Conservation (phyloP, 2,329 filamentous ascomycete species). For the Trichoderma sp. region DNA sequence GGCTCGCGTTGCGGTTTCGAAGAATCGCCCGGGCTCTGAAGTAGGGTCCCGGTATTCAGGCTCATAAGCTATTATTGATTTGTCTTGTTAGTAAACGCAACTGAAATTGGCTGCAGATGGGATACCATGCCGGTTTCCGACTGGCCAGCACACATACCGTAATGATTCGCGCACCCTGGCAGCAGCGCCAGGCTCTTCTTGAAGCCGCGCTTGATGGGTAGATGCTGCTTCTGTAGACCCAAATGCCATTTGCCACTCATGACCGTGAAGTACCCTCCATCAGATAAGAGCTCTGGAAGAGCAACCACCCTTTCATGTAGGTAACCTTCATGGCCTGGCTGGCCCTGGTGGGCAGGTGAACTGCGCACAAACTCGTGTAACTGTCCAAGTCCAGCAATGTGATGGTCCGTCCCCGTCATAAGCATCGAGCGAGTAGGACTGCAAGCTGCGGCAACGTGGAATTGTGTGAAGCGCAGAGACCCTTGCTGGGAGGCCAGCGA, state of each 20-base stretch:
- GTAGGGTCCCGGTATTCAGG: slow-evolving; percentile 15
- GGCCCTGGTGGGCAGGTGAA: slow-evolving; percentile 47
- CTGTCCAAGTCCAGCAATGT: slow-evolving; percentile 51
- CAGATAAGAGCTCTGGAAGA: slow-evolving; percentile 56
- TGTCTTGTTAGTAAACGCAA: background rate
- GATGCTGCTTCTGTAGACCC: slow-evolving; percentile 56
- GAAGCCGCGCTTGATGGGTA: slow-evolving; percentile 57
- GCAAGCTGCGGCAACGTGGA: slow-evolving; percentile 63
- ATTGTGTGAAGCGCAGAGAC: slow-evolving; percentile 58
- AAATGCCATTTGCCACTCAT: slow-evolving; percentile 66
- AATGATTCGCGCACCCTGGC: slow-evolving; percentile 58
- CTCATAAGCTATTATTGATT: slow-evolving; percentile 3
- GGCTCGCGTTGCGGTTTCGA: slow-evolving; percentile 13
- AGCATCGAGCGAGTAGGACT: slow-evolving; percentile 65
- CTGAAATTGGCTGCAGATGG: background rate
- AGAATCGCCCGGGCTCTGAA: slow-evolving; percentile 13
- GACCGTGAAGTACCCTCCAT: slow-evolving; percentile 58
- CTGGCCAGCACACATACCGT: slow-evolving; percentile 11
- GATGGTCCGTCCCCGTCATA: slow-evolving; percentile 57
- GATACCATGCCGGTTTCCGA: background rate
- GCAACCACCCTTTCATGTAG: slow-evolving; percentile 59
- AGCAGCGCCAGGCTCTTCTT: slow-evolving; percentile 58
- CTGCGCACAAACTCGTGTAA: slow-evolving; percentile 11
- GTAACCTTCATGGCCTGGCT: slow-evolving; percentile 63
- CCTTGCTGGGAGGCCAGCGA: slow-evolving; percentile 34